Evolutionary conservation across 2,329 filamentous ascomycete species (phyloP).

Genomic region (Metarhizium anisopliae): DNA sequence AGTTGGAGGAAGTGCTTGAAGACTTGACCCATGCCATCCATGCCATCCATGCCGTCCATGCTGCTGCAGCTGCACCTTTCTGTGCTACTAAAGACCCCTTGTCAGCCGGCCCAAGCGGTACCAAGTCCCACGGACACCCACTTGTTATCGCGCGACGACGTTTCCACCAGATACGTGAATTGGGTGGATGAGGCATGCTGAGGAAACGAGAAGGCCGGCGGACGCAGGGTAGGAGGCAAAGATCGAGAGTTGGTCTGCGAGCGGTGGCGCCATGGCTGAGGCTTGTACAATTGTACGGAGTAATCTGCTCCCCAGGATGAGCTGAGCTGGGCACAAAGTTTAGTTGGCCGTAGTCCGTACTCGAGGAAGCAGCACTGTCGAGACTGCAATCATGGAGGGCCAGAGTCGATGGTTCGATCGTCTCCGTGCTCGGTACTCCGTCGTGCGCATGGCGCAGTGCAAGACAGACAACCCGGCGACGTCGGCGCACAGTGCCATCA

Average conservation of each 20-base stretch:
- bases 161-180: neutral
- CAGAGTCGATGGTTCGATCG: neutral
- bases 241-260: no score
- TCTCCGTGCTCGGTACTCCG: no score
- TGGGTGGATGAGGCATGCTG: no score
- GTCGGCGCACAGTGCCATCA: constrained; percentile 1
- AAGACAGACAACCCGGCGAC: neutral
- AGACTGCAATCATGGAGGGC: neutral
- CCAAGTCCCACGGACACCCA: neutral
- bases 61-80: neutral
- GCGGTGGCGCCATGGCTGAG: neutral
- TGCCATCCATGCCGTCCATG: neutral
- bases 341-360: no score
- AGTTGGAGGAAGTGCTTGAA: neutral
- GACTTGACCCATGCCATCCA: neutral
- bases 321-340: neutral
- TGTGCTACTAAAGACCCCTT: neutral
- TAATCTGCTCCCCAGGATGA: neutral
- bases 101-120: neutral
- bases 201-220: neutral
- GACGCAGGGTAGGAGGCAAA: no score
- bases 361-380: no score
- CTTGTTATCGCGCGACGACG: neutral
- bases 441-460: neutral
- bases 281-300: no score